These are phyloP conservation scores for Hirschioporus abietinus DNA, from an alignment of 768 basidiomycete genomes.

Conservation along the genomic window DNA sequence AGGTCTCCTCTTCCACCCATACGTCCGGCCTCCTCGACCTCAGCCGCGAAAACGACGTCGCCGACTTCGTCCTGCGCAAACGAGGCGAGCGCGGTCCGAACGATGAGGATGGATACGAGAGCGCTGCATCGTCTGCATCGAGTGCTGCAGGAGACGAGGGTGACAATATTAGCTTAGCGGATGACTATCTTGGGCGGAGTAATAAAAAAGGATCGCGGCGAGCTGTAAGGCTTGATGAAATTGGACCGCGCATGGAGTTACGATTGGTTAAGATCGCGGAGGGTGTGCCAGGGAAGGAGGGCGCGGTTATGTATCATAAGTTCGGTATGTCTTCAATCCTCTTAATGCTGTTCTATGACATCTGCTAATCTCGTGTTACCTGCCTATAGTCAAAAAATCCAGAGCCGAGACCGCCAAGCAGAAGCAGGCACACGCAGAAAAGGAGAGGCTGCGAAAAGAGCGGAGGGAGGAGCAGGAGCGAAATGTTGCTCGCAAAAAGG, in stretches of 20 bases:
- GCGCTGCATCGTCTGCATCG: slow-evolving; percentile 72
- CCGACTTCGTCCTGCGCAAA: slow-evolving; percentile 84
- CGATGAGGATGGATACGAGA: slow-evolving; percentile 68
- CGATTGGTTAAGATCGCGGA: slow-evolving; percentile 90
- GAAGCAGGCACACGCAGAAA: slow-evolving; percentile 71
- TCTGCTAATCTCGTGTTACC: background rate
- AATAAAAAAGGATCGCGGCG: slow-evolving; percentile 89
- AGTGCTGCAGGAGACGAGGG: slow-evolving; percentile 84
- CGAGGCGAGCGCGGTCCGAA: slow-evolving; percentile 46
- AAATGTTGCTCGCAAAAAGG: slow-evolving; percentile 84
- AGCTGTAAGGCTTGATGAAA: slow-evolving; percentile 88
- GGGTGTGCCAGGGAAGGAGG: slow-evolving; percentile 90
- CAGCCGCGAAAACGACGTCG: slow-evolving; percentile 87
- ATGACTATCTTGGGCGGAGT: slow-evolving; percentile 92
- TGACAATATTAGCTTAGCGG: slow-evolving; percentile 75
- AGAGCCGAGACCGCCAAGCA: slow-evolving; percentile 66
- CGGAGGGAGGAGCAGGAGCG: slow-evolving; percentile 86
- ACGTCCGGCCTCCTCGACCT: slow-evolving; percentile 61
- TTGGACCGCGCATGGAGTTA: slow-evolving; percentile 94
- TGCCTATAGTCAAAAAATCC: slow-evolving; percentile 77
- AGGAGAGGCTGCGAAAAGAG: slow-evolving; percentile 68
- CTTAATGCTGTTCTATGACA: background rate
- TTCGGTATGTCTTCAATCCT: slow-evolving; percentile 57
- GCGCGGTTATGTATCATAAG: slow-evolving; percentile 90
- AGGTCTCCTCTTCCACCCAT: slow-evolving; percentile 21